Evolutionary conservation across 2,329 filamentous ascomycete species (phyloP).

Genomic region (Colletotrichum ledebouriae): DNA sequence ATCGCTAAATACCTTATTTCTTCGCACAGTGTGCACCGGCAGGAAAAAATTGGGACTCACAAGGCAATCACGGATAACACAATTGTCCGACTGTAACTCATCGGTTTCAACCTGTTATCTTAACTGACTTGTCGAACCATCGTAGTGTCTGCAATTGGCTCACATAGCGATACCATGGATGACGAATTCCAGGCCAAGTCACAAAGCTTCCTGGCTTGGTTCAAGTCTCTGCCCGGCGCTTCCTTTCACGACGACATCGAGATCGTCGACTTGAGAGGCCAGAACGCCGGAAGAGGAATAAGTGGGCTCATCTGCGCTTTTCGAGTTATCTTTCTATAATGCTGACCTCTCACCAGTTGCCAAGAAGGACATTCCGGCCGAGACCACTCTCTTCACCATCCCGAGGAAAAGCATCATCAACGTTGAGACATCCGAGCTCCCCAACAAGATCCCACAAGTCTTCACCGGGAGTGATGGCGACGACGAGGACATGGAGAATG

Average conservation of each 20-base stretch:
- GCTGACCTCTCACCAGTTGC: slow-evolving; percentile 68
- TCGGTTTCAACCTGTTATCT: too few relatives aligned
- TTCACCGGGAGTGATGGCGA: slow-evolving; percentile 57
- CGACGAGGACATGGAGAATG: slow-evolving; percentile 51
- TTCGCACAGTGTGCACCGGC: too few relatives aligned
- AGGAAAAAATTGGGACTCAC: too few relatives aligned
- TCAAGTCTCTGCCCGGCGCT: slow-evolving; percentile 63
- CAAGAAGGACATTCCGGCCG: slow-evolving; percentile 75
- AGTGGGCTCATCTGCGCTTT: slow-evolving; percentile 51
- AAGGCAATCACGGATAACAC: too few relatives aligned
- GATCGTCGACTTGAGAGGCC: slow-evolving; percentile 65
- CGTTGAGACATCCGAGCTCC: slow-evolving; percentile 78
- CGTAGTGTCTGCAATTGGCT: too few relatives aligned
- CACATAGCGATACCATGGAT: slow-evolving; percentile 45
- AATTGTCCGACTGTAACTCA: too few relatives aligned
- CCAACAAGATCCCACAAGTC: slow-evolving; percentile 66
- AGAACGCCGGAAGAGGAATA: slow-evolving; percentile 68
- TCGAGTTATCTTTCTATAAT: not conserved
- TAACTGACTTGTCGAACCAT: too few relatives aligned
- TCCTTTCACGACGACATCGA: slow-evolving; percentile 66
- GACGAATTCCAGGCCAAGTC: slow-evolving; percentile 59
- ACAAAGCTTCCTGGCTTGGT: slow-evolving; percentile 66
- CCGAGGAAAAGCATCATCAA: slow-evolving; percentile 80
- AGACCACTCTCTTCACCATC: slow-evolving; percentile 85
- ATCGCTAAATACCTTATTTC: too few relatives aligned